Percentiles rank a stretch among this genome's conserved stretches.
Evolutionary conservation across 305 asterid genomes (phyloP).

Genomic region (Withania somnifera): DNA sequence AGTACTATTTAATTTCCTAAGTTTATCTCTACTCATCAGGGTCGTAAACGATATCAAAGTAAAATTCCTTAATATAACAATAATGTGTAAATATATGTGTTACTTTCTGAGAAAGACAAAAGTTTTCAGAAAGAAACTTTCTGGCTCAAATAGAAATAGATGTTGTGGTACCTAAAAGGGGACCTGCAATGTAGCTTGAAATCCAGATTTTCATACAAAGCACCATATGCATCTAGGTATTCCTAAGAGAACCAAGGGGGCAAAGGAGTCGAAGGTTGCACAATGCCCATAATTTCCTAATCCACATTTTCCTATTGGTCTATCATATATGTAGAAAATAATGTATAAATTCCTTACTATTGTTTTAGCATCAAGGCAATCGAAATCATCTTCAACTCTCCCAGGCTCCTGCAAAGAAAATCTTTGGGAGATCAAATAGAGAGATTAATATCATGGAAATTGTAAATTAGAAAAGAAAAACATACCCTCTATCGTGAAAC

Average conservation of each 20-base stretch:
- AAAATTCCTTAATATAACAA: not conserved
- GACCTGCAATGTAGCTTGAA: conserved; percentile 48
- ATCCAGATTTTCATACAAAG: conserved; percentile 52
- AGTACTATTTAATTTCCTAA: not conserved
- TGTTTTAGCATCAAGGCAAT: conserved; percentile 41
- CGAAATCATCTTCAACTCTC: conserved; percentile 57
- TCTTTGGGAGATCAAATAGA: not conserved
- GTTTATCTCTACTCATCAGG: not conserved
- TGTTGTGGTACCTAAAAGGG: conserved; percentile 41
- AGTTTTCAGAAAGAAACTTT: not conserved
- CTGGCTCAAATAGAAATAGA: not conserved
- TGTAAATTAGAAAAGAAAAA: not conserved
- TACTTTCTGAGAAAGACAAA: not conserved
- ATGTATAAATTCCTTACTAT: conserved; percentile 54
- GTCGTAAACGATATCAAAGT: not conserved
- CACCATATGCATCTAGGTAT: conserved; percentile 41
- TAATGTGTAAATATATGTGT: not conserved
- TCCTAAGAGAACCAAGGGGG: conserved; percentile 53
- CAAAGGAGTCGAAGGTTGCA: conserved; percentile 40
- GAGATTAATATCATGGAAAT: not conserved
- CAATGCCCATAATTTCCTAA: conserved; percentile 61
- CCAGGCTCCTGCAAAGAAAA: conserved; percentile 39
- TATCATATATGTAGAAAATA: conserved; percentile 44
- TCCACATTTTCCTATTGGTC: conserved; percentile 49
- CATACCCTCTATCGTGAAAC: conserved; percentile 38